These are phyloP conservation scores for Quercus phellos DNA, from an alignment of 331 rosid genomes.

Conservation along the genomic window DNA sequence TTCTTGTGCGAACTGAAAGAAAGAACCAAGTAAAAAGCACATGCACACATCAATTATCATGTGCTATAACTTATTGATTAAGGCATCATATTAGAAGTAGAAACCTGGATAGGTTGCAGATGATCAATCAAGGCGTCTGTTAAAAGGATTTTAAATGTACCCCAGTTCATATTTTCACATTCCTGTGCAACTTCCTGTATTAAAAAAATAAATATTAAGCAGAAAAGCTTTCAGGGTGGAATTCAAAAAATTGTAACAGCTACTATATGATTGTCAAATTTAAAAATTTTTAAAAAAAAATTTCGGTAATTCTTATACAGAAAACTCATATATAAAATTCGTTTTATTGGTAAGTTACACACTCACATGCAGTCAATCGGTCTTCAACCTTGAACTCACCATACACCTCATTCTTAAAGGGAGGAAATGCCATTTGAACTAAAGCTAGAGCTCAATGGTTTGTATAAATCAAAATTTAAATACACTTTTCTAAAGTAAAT, in stretches of 20 bases:
- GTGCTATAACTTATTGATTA: slow-evolving; percentile 11
- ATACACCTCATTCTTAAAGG: neutral
- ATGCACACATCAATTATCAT: slow-evolving; percentile 2
- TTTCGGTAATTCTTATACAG: neutral
- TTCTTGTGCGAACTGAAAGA: slow-evolving; percentile 4
- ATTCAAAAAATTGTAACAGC: neutral
- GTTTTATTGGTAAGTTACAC: neutral
- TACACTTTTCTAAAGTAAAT: neutral
- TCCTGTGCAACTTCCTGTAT: slow-evolving; percentile 74
- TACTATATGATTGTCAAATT: slow-evolving; percentile 7
- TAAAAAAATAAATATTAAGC: neutral
- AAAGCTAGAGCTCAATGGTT: neutral
- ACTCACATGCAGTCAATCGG: neutral
- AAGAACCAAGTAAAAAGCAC: slow-evolving; percentile 13
- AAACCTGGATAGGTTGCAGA: slow-evolving; percentile 89
- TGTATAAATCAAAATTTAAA: neutral
- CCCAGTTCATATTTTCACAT: slow-evolving; percentile 89
- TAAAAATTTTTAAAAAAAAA: neutral
- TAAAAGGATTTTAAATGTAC: slow-evolving; percentile 66
- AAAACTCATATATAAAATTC: neutral
- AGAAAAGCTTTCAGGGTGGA: neutral
- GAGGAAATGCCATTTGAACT: neutral
- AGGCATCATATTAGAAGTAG: slow-evolving; percentile 3
- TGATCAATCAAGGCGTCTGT: slow-evolving; percentile 78
- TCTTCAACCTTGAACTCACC: neutral